Conservation (phyloP, 306 rosid species). For the Canavalia gladiata region DNA sequence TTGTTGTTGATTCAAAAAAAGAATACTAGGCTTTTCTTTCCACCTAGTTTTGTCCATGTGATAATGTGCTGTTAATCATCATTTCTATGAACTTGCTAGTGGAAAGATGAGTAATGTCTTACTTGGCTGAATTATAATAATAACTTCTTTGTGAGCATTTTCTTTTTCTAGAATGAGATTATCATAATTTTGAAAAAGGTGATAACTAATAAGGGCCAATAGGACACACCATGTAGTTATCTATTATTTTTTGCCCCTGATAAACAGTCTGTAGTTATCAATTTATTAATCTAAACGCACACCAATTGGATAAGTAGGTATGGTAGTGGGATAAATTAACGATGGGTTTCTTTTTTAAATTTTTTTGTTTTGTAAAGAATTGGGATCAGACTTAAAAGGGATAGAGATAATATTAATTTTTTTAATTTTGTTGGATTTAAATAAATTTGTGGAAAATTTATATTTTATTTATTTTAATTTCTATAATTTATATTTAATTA, state of each 20-base stretch:
- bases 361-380: too few relatives aligned
- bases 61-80: conserved; percentile 28
- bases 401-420: too few relatives aligned
- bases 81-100: not conserved
- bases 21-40: conserved; percentile 2
- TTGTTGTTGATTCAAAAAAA: not conserved
- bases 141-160: not conserved
- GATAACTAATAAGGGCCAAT: not conserved
- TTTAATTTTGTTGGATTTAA: too few relatives aligned
- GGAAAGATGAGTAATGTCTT: conserved; percentile 46
- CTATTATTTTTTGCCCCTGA: too few relatives aligned
- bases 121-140: conserved; percentile 11
- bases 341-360: too few relatives aligned
- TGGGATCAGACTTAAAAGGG: too few relatives aligned
- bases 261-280: not conserved
- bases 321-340: too few relatives aligned
- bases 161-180: not conserved
- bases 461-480: too few relatives aligned
- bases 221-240: not conserved
- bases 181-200: not conserved
- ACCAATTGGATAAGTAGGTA: too few relatives aligned
- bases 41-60: conserved; percentile 23
- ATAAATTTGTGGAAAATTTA: too few relatives aligned
- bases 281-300: not conserved
- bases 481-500: too few relatives aligned